Evolutionary conservation across 2,329 filamentous ascomycete genomes (phyloP), one percentile per base, ranked within the genome.

Genomic region (Penicillium sp.): DNA sequence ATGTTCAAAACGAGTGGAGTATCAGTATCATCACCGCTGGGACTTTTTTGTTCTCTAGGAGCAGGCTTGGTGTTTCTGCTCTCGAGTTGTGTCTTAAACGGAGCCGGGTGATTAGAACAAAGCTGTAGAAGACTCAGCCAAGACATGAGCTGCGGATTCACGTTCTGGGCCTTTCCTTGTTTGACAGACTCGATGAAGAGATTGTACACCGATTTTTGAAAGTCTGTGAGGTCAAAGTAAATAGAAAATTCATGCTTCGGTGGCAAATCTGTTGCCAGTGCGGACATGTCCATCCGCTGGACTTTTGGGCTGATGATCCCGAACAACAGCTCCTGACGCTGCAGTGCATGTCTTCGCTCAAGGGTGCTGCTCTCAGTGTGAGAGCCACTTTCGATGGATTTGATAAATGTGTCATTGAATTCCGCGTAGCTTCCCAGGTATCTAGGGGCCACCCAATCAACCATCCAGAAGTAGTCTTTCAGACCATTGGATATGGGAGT

Each of bases 401-500:
- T 80, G 5, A 84, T 81, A 67, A 88, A 96, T n/a, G 85, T 81
- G 0, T 78, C 69, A 18, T 78, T 81, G 69, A 97, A 97, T 64
- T 92, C 87, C 0, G 72, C 64, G 9, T 80, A 72, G 3, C 82
- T 79, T 0, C 90, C 91, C 2, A 96, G 78, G 67, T 90, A 96
- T 23, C 84, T 84, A 0, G 89, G 89, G 1, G 90, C 86, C 47
- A 94, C 85, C 90, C 91, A 96, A 59, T 92, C 83, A 54, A 96
- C 87, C 84, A 96, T 90, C n/a, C 85, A 77, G 66, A 87, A 91
- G 66, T 96, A 96, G 64, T 97, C 92, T 27, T 82, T 77, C 0
- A 96, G 84, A 47, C 90, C 89, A 67, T 96, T 97, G 4, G 89
- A 86, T 47, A 97, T 77, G 0, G 92, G 92, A 0, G 91, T 93